These are phyloP conservation scores for Pisolithus microcarpus DNA, from an alignment of 768 basidiomycete species.

Conservation along the genomic window DNA sequence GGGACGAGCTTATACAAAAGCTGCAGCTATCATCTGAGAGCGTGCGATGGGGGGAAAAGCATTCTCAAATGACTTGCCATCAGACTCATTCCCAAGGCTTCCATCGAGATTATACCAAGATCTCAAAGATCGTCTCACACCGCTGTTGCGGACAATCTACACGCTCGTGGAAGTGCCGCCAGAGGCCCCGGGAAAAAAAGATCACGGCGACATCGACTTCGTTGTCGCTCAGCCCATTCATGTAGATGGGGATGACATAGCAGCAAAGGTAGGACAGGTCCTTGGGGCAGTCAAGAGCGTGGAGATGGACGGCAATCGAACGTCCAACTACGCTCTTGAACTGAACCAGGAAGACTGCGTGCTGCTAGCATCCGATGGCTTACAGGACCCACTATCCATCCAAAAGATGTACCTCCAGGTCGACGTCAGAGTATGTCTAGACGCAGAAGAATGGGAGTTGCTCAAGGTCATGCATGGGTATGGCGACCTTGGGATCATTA, in stretches of 20 bases:
- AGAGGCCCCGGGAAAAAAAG: conserved; percentile 59
- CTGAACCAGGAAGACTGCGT: conserved; percentile 31
- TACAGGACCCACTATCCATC: neutral
- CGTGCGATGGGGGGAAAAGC: conserved; percentile 65
- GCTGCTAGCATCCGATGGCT: neutral
- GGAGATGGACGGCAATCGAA: conserved; percentile 44
- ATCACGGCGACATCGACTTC: conserved; percentile 68
- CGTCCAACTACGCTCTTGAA: conserved; percentile 58
- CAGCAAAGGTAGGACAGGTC: conserved; percentile 30
- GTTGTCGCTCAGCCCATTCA: conserved; percentile 44
- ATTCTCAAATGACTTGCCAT: conserved; percentile 40
- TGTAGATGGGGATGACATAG: conserved; percentile 21
- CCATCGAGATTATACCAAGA: conserved; percentile 45
- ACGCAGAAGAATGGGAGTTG: conserved; percentile 44
- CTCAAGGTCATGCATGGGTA: conserved; percentile 54
- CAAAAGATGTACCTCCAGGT: conserved; percentile 39
- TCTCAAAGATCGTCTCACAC: conserved; percentile 40
- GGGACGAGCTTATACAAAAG: neutral
- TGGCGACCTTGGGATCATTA: conserved; percentile 67
- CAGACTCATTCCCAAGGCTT: conserved; percentile 53
- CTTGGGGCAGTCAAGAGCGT: conserved; percentile 45
- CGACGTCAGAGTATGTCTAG: conserved; percentile 54
- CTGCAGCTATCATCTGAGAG: neutral
- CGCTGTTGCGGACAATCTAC: conserved; percentile 42
- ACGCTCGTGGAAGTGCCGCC: conserved; percentile 44